Base-by-base conservation (phyloP, 1,284 basidiomycete genomes). In the Moniliella sp. region DNA sequence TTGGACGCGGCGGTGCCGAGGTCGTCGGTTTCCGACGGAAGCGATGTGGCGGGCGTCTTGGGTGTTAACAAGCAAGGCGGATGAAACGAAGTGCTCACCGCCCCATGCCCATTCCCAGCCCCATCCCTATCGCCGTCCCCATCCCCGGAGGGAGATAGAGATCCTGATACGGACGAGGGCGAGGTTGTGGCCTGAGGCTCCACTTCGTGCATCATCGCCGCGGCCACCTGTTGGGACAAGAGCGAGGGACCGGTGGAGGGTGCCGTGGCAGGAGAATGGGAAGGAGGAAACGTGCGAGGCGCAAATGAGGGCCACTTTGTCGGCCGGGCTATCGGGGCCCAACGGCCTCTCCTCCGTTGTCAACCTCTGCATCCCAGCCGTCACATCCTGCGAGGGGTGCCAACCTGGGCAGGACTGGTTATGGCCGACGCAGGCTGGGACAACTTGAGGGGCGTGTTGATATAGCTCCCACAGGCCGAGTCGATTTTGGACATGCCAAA, bases 401-500 rank as follows among this genome's bases (percentile, higher is more conserved):
- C n/a, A n/a, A n/a, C 18, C 7, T 27, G 18, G 14, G 15, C 23
- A 2, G 30, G 16, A 18, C 37, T 39, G 15, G 36, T 43, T 16
- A 45, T 49, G n/a, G n/a, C n/a, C 18, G 43, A 41, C 0, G 40
- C 45, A 4, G 42, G 42, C 5, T 40, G 39, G n/a, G n/a, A n/a
- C n/a, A n/a, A n/a, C 26, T 50, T 43, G 36, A 43, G 45, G 32
- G 38, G 37, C 3, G 44, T 37, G 21, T 39, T 43, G 25, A 43
- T 46, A 28, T 42, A 37, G 32, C 48, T 41, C 7, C 37, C 39
- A 17, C 43, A 7, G 17, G 13, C 25, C 19, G 45, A 45, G 41
- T 51, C 52, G 25, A 59, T 69, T 50, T 68, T 67, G 64, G 72
- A 78, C 86, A 97, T 94, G 8, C 74, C 77, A 51, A 97, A 88